A percentile compares a stretch with the other conserved stretches of the same genome.
Evolutionary conservation across 257 asterid species (phyloP).

Genomic region (Ilex aquifolium): DNA sequence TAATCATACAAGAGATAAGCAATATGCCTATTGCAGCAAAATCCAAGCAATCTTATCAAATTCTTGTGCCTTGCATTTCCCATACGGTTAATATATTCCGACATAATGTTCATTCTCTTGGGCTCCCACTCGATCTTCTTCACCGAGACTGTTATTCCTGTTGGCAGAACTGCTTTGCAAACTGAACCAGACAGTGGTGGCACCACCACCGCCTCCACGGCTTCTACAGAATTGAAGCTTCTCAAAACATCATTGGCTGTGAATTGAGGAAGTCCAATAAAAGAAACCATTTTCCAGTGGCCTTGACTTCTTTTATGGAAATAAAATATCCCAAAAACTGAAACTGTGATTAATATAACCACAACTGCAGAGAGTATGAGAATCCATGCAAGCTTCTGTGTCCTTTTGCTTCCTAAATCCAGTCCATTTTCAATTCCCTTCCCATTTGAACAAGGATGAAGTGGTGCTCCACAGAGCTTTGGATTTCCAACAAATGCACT

Average conservation of each 20-base stretch:
- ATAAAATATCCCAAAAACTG: constrained; percentile 50
- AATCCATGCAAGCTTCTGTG: constrained; percentile 82
- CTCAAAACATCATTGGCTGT: constrained; percentile 72
- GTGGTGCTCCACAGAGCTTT: constrained; percentile 71
- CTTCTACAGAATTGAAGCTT: constrained; percentile 48
- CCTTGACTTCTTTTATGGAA: constrained; percentile 40
- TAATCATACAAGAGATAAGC: constrained; percentile 79
- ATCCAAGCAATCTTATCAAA: constrained; percentile 68
- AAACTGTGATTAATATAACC: constrained; percentile 42
- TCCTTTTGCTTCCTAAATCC: constrained; percentile 58
- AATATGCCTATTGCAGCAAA: constrained; percentile 48
- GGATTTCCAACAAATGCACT: constrained; percentile 81
- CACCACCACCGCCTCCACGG: constrained; percentile 13
- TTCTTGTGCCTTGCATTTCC: constrained; percentile 81
- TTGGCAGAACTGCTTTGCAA: constrained; percentile 70
- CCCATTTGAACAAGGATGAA: constrained; percentile 45
- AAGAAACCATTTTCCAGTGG: constrained; percentile 70
- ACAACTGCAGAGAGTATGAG: constrained; percentile 62
- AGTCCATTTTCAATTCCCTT: constrained; percentile 49
- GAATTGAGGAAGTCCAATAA: constrained; percentile 68
- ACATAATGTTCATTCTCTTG: constrained; percentile 27
- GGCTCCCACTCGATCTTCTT: constrained; percentile 73
- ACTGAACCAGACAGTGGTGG: constrained; percentile 34
- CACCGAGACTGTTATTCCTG: constrained; percentile 74
- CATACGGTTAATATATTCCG: constrained; percentile 39